Evolutionary conservation across 805 yeast species (phyloP).

Genomic region (Candida germanica): DNA sequence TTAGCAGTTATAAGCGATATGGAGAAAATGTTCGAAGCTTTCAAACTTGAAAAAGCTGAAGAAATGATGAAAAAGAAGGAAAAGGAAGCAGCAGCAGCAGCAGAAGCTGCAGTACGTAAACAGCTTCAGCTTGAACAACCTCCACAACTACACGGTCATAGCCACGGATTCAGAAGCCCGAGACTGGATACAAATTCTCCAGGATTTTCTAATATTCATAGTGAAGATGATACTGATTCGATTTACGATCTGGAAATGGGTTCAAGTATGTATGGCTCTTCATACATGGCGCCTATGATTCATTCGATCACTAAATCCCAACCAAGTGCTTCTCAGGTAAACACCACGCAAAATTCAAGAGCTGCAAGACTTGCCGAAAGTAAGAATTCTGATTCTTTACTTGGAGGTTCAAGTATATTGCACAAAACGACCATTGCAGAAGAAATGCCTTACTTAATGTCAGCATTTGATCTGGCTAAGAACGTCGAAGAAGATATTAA

Average conservation of each 20-base stretch:
- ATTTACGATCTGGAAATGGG: conserved; percentile 27
- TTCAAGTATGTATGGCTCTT: conserved; percentile 16
- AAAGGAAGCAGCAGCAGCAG: neutral
- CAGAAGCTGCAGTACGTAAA: neutral
- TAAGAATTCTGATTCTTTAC: conserved; percentile 25
- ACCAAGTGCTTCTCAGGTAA: conserved; percentile 4
- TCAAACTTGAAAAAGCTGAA: conserved; percentile 27
- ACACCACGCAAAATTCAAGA: conserved; percentile 4
- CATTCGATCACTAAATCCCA: conserved; percentile 36
- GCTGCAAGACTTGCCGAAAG: conserved; percentile 2
- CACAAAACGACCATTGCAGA: conserved; percentile 56
- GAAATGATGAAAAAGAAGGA: conserved; percentile 4
- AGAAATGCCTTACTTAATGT: conserved; percentile 62
- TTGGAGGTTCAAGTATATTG: conserved; percentile 34
- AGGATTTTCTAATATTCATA: conserved; percentile 3
- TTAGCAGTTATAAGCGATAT: conserved; percentile 64
- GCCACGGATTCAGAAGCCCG: neutral
- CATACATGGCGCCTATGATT: conserved; percentile 31
- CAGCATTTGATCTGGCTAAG: conserved; percentile 64
- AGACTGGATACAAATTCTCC: neutral
- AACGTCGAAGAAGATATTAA: conserved; percentile 50
- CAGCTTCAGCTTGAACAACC: conserved; percentile 2
- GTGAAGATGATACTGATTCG: conserved; percentile 18
- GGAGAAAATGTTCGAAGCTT: conserved; percentile 68
- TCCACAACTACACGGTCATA: neutral